These are phyloP conservation scores for Elsinoe batatas DNA, from an alignment of 2,329 filamentous ascomycete genomes.

Conservation along the genomic window DNA sequence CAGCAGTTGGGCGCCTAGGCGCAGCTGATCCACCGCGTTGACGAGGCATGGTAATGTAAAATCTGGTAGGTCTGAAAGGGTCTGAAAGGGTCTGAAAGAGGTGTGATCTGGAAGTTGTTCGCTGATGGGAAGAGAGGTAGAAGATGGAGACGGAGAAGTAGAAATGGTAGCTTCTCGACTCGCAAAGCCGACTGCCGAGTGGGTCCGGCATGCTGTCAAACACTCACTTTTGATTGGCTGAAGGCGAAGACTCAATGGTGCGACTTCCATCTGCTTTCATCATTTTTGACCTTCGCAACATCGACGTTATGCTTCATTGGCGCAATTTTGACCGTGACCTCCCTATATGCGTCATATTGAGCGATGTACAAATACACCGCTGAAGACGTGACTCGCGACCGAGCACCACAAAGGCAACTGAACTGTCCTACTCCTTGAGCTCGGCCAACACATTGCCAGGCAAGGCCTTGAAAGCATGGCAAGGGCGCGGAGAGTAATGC, in stretches of 20 bases:
- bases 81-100: too few species aligned
- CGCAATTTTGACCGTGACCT: too few species aligned
- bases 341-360: too few species aligned
- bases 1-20: slow-evolving; percentile 36
- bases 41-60: slow-evolving; percentile 35
- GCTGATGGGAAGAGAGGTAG: not conserved
- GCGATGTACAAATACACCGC: too few species aligned
- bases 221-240: not conserved
- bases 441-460: not conserved
- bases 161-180: slow-evolving; percentile 12
- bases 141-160: slow-evolving; percentile 10
- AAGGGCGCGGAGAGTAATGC: not conserved
- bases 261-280: too few species aligned
- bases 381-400: not conserved
- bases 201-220: slow-evolving; percentile 5
- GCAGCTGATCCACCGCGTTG: slow-evolving; percentile 37
- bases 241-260: too few species aligned
- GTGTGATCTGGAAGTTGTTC: not conserved
- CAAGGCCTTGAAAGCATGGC: not conserved
- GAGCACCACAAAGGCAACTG: not conserved
- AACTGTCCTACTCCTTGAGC: not conserved
- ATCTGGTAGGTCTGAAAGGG: too few species aligned
- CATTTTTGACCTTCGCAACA: too few species aligned
- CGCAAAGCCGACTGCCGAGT: not conserved
- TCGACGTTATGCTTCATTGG: too few species aligned